Evolutionary conservation across 352 stramenopile species (phyloP).

Genomic region (Phytopythium ostracodes): DNA sequence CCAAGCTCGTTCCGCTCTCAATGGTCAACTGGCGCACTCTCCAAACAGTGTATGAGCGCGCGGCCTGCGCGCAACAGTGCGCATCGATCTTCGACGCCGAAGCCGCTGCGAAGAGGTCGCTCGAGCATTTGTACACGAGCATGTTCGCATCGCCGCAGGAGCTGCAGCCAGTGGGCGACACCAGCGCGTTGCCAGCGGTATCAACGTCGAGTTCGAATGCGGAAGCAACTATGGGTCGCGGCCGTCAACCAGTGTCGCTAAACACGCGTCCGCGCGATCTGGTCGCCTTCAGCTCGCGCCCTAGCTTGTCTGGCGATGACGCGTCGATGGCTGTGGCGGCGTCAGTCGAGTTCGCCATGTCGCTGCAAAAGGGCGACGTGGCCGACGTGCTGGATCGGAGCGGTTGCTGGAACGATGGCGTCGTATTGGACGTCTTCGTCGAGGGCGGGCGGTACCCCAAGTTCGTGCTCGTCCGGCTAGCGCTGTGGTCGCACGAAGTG

Average conservation of each 20-base stretch:
- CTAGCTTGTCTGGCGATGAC: constrained; percentile 27
- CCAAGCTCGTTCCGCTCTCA: constrained; percentile 54
- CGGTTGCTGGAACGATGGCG: constrained; percentile 77
- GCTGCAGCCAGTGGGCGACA: background rate
- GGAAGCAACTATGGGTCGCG: constrained; percentile 7
- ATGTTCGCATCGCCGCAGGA: constrained; percentile 32
- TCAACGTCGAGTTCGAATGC: background rate
- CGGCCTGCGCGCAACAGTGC: constrained; percentile 47
- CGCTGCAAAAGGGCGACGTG: constrained; percentile 50
- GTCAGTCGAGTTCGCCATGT: constrained; percentile 67
- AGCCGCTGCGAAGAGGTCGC: constrained; percentile 23
- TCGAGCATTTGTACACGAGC: constrained; percentile 60
- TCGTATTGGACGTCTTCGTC: constrained; percentile 57
- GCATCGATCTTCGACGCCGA: constrained; percentile 47
- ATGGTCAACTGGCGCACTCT: constrained; percentile 67
- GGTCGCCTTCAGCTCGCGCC: constrained; percentile 41
- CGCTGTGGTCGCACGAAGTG: constrained; percentile 47
- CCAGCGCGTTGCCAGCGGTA: background rate
- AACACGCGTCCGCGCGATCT: constrained; percentile 42
- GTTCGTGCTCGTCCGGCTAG: constrained; percentile 63
- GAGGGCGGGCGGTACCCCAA: constrained; percentile 38
- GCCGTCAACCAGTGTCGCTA: constrained; percentile 25
- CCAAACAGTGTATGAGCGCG: constrained; percentile 57
- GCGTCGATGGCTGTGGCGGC: constrained; percentile 37
- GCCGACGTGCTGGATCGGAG: constrained; percentile 79